Base-by-base conservation (phyloP, 2,329 filamentous ascomycete species). In the Arachnopeziza araneosa region DNA sequence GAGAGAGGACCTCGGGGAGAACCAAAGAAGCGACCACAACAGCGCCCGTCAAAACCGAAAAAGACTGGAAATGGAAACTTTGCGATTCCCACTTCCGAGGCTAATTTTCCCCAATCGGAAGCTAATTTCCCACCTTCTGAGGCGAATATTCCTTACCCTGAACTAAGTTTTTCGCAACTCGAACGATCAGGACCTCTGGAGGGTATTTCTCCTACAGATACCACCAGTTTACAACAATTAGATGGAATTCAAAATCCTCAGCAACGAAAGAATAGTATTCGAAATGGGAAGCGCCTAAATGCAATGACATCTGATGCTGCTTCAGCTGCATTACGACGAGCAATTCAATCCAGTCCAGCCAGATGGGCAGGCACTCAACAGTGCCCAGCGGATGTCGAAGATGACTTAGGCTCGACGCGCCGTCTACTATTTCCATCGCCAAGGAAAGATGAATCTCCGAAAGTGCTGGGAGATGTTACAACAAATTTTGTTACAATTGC, bases 341-440 rank as follows among this genome's bases (percentile, higher is more conserved):
- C 70, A 22, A 68, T 73, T 55, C 68, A 71, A 66, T 68, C 75
- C 64, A 73, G 74, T 70, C 71, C 75, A 66, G 68, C 73, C 69
- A 70, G 71, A 53, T 76, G 72, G 60, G 71, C 71, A 32, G 84
- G 83, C 52, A 83, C 81, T 30, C 80, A 77, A 19, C 75, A 81
- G 54, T 85, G 80, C 66, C 84, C 84, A 19, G 83, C 87, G 36
- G 75, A 79, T 26, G 65, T 83, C 6, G 77, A 82, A 55, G 72
- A 76, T n/a, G 73, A 75, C 14, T 72, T 80, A 21, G 83, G 82
- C 36, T 75, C 72, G 56, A 92, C 88, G 0, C 81, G 88, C 62
- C 81, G 91, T 60, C 74, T 93, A 1, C 78, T 95, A 0, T 95
- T 95, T 69, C 88, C 90, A 0, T 92, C 89, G 0, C 90, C 90